Evolutionary conservation across 805 yeast species (phyloP), one percentile per base, ranked within the genome.

Genomic region (Saccharomyces eubayanus): DNA sequence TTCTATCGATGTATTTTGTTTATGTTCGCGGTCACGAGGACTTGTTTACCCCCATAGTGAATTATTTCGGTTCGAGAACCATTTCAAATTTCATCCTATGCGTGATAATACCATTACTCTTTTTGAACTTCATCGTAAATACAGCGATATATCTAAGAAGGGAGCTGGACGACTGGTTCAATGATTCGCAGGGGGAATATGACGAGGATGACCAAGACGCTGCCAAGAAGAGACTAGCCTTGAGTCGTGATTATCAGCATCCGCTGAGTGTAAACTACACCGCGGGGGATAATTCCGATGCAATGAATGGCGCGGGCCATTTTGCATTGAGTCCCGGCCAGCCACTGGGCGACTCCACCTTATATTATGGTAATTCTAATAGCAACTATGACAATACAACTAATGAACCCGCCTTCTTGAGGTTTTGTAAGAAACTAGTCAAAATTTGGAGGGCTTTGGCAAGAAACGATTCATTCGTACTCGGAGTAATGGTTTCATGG

Each of bases 1-100:
- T 73, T 2, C 55, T 72, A 20, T 73, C 77, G 31, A 71, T 73
- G 12, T 69, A 74, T 51, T 73, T 74, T 66, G 71, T 73, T 41
- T 74, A 71, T 56, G 72, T 72, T 1, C 75, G 74, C 2, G 70
- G 66, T 1, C 67, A 73, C 46, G 63, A 63, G 30, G 60, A 61
- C 14, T 59, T 69, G 40, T 61, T 66, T 47, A 68, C 75, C 12
- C 59, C 65, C 4, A 55, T 59, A 2, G 67, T 70, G 6, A 71
- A 67, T 50, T 67, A 61, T 51, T 72, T 65, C 56, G 76, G 72
- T 21, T 62, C 66, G 47, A 68, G 64, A 55, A 59, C 66, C 2
- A 59, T 73, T 47, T 27, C 54, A 14, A 47, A 55, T 24, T 74
- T 72, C 54, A 46, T 69, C 14, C n/a, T 70, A 4, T 56, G 57